Evolutionary conservation across 768 basidiomycete species (phyloP), one percentile per base, ranked within the genome.

Genomic region (Boletus sensibilis): DNA sequence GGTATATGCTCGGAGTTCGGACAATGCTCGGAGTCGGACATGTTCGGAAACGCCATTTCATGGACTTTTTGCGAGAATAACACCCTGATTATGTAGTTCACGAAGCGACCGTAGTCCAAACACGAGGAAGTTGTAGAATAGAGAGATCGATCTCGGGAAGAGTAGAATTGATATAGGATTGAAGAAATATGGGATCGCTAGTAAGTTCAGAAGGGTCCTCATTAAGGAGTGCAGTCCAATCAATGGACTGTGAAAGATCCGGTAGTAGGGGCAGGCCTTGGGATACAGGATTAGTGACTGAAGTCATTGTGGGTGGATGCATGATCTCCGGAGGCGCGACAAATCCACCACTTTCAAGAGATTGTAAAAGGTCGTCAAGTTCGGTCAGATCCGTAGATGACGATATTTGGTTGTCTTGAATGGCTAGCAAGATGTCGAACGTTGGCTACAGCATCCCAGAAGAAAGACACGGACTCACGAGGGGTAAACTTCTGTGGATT

Each of bases 181-280:
- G 47, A 35, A 33, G 41, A 10, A 39, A 49, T 11, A 39, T 25
- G 7, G 21, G 14, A 21, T 52, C 7, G 11, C 18, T 31, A 3
- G n/a, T 21, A 8, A 50, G 11, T 25, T 29, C 35, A 11, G 4
- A 48, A 4, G 34, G 27, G 16, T 43, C 27, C 31, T 27, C 37
- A 4, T 50, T 39, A 38, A 64, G 37, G 4, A 64, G 56, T 33
- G 25, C 16, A 3, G 50, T 58, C 64, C 57, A 65, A 23, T 62
- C 57, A 16, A 64, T 52, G 42, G 49, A 1, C 44, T 49, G 37
- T 18, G 58, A 60, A 16, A 35, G 3, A 23, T 45, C 27, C 1
- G 35, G 14, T 4, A 46, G 33, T 39, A 16, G 5, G 11, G 33
- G 37, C 14, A 50, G 18, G 14, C 4, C 41, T 27, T 48, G 23